These are phyloP conservation scores for Metahyphopichia silvanorum DNA, from an alignment of 805 yeast species.

Conservation along the genomic window DNA sequence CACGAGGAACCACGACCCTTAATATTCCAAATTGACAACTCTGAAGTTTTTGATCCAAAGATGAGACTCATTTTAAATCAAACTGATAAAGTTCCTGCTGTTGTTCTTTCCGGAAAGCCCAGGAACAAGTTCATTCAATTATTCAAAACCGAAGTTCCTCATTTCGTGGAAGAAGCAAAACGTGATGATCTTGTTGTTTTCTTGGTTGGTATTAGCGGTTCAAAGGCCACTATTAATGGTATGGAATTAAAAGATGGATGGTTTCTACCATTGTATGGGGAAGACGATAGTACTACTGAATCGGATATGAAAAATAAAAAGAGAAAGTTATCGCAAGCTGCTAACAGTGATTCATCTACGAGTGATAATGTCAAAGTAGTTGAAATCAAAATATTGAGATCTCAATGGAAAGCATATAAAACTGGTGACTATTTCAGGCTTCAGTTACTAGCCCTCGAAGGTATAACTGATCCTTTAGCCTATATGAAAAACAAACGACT, in stretches of 20 bases:
- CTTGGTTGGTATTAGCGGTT: constrained; percentile 23
- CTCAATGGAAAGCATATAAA: constrained; percentile 35
- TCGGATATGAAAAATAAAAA: constrained; percentile 7
- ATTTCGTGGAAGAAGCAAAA: constrained; percentile 12
- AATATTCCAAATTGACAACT: constrained; percentile 26
- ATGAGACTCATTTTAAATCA: constrained; percentile 32
- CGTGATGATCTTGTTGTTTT: constrained; percentile 16
- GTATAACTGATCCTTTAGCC: constrained; percentile 27
- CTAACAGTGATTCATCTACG: background rate
- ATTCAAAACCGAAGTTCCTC: constrained; percentile 18
- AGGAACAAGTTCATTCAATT: constrained; percentile 18
- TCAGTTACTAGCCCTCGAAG: constrained; percentile 29
- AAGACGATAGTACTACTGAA: constrained; percentile 2
- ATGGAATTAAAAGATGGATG: constrained; percentile 30
- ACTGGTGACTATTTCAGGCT: constrained; percentile 20
- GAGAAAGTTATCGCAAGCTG: constrained; percentile 5
- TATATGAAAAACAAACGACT: no score
- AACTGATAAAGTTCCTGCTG: constrained; percentile 17
- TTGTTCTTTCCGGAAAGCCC: constrained; percentile 22
- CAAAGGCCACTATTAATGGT: constrained; percentile 31
- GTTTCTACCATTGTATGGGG: constrained; percentile 26
- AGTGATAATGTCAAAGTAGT: background rate
- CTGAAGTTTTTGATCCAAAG: constrained; percentile 16
- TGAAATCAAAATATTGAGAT: constrained; percentile 38
- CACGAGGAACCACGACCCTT: constrained; percentile 24